These are phyloP conservation scores for Globisporangium lucens DNA, from an alignment of 352 stramenopile genomes.

Conservation along the genomic window DNA sequence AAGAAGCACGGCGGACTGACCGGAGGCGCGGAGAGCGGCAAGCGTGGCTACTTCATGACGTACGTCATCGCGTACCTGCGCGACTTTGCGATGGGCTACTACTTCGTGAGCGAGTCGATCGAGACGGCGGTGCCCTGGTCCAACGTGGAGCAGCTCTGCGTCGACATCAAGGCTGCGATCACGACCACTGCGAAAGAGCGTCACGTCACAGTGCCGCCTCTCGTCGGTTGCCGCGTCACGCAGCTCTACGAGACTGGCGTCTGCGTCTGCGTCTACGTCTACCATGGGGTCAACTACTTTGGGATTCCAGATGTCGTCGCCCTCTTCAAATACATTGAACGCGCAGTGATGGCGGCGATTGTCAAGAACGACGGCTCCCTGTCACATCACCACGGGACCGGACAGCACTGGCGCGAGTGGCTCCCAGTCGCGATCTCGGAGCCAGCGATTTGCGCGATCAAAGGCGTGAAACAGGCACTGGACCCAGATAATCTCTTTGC, in stretches of 20 bases:
- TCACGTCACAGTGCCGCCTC: constrained; percentile 38
- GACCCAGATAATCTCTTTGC: constrained; percentile 43
- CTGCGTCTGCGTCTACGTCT: constrained; percentile 90
- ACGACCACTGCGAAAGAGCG: constrained; percentile 39
- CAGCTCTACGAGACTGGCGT: constrained; percentile 95
- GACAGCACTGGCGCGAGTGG: constrained; percentile 89
- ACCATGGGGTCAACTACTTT: constrained; percentile 94
- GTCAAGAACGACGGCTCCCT: constrained; percentile 88
- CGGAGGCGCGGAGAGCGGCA: constrained; percentile 81
- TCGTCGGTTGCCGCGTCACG: constrained; percentile 92
- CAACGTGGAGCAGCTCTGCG: constrained; percentile 51
- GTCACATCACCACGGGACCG: constrained; percentile 95
- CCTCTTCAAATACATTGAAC: constrained; percentile 82
- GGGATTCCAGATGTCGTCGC: constrained; percentile 74
- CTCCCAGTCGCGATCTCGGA: constrained; percentile 79
- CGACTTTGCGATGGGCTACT: constrained; percentile 93
- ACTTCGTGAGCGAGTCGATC: constrained; percentile 91
- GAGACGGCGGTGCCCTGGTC: constrained; percentile 85
- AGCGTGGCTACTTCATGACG: constrained; percentile 92
- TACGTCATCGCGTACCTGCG: constrained; percentile 94
- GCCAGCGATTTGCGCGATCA: constrained; percentile 59
- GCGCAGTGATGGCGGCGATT: constrained; percentile 80
- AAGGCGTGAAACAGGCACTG: constrained; percentile 84
- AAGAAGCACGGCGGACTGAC: constrained; percentile 77
- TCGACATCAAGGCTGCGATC: constrained; percentile 57